These are phyloP conservation scores for Calendula officinalis DNA, from an alignment of 129 eudicot species.

Conservation along the genomic window DNA sequence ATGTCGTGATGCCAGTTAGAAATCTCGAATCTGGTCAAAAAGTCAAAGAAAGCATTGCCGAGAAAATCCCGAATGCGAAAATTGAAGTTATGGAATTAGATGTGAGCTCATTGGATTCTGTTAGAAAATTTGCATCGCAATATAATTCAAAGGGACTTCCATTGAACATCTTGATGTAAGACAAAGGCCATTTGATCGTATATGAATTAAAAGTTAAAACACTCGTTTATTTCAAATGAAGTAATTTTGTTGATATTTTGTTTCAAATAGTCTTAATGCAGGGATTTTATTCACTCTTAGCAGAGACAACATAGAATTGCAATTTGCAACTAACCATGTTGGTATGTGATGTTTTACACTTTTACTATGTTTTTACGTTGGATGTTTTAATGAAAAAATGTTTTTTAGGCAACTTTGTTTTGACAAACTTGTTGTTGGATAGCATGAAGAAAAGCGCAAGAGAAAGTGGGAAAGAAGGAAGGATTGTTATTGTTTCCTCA, in stretches of 20 bases:
- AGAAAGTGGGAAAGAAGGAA: slow-evolving; percentile 76
- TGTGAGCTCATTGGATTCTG: slow-evolving; percentile 71
- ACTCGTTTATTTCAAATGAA: not conserved
- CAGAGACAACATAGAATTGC: slow-evolving; percentile 72
- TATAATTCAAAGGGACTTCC: slow-evolving; percentile 67
- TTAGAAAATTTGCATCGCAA: slow-evolving; percentile 72
- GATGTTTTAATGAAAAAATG: not conserved
- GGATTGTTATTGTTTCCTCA: slow-evolving; percentile 83
- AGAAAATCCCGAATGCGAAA: slow-evolving; percentile 69
- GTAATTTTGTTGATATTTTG: not conserved
- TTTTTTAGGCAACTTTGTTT: slow-evolving; percentile 71
- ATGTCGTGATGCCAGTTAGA: slow-evolving; percentile 90
- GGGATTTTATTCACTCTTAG: slow-evolving; percentile 75
- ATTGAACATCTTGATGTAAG: slow-evolving; percentile 85
- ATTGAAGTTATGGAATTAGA: slow-evolving; percentile 93
- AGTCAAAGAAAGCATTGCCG: slow-evolving; percentile 59
- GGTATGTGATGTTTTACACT: slow-evolving; percentile 40
- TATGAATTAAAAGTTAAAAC: not conserved
- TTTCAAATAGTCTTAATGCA: slow-evolving; percentile 77
- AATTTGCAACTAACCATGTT: slow-evolving; percentile 88
- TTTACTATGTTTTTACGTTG: not conserved
- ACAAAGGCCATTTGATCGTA: not conserved
- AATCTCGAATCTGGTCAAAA: slow-evolving; percentile 58
- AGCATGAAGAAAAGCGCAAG: slow-evolving; percentile 72
- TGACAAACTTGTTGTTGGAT: slow-evolving; percentile 83